A percentile compares a stretch with the other conserved stretches of the same genome.
Evolutionary conservation across 2,329 filamentous ascomycete genomes (phyloP).

Genomic region (Achaetomium macrosporum): DNA sequence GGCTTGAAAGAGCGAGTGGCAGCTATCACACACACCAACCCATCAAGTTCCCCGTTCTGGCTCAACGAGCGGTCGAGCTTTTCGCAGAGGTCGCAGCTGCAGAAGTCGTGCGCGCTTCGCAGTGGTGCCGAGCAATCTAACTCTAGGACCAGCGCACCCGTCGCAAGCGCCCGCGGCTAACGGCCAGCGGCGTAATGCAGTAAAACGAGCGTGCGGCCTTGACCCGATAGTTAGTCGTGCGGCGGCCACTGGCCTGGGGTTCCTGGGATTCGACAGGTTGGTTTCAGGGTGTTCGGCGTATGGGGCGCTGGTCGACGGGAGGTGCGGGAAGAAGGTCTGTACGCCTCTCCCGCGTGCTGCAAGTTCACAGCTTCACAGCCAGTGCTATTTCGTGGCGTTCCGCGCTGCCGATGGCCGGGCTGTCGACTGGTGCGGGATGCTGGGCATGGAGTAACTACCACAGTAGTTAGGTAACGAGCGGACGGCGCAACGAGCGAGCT

Average conservation of each 20-base stretch:
- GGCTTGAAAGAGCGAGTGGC: conserved; percentile 20
- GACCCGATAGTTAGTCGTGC: conserved; percentile 3
- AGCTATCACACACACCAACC: conserved; percentile 16
- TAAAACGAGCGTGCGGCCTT: conserved; percentile 20
- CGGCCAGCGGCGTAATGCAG: conserved; percentile 9
- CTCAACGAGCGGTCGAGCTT: conserved; percentile 14
- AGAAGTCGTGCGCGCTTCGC: conserved; percentile 15
- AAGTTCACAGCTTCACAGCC: conserved; percentile 12
- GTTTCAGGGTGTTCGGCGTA: conserved; percentile 21
- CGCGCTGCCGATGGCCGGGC: conserved; percentile 1
- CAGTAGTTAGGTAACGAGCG: conserved; percentile 4
- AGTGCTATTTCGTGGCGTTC: conserved; percentile 10
- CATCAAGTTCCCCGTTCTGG: conserved; percentile 13
- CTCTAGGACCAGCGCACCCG: conserved; percentile 5
- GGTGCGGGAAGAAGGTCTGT: conserved; percentile 15
- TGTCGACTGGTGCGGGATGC: neutral
- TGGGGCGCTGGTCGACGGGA: conserved; percentile 17
- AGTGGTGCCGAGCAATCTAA: conserved; percentile 19
- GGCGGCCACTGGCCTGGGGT: conserved; percentile 17
- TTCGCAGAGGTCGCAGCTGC: conserved; percentile 7
- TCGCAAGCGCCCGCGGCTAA: conserved; percentile 9
- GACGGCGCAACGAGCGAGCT: conserved; percentile 6
- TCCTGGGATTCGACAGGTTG: conserved; percentile 19
- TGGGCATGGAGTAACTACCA: neutral
- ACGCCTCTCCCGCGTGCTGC: conserved; percentile 19